Percentiles rank a stretch among this genome's conserved stretches.
Evolutionary conservation across 768 basidiomycete genomes (phyloP).

Genomic region (Leucocoprinus leucothites): DNA sequence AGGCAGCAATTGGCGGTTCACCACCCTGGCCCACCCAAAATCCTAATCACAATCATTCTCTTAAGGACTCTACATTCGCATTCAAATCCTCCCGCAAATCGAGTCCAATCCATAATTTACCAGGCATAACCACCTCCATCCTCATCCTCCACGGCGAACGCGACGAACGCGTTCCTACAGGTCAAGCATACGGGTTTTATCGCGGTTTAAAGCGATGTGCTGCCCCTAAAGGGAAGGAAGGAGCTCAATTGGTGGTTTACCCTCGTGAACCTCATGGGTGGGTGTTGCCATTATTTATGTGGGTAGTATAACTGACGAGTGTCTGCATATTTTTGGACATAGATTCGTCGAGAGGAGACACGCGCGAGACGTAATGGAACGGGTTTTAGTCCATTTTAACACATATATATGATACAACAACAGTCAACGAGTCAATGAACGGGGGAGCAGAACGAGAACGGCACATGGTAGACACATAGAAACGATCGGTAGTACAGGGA

Average conservation of each 20-base stretch:
- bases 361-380: slow-evolving; percentile 27
- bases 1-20: slow-evolving; percentile 29
- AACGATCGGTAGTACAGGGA: no score
- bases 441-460: no score
- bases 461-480: slow-evolving; percentile 9
- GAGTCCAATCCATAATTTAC: slow-evolving; percentile 32
- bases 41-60: background rate
- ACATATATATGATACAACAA: slow-evolving; percentile 20
- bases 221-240: slow-evolving; percentile 24
- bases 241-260: slow-evolving; percentile 28
- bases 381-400: slow-evolving; percentile 25
- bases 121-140: slow-evolving; percentile 41
- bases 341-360: slow-evolving; percentile 32
- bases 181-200: slow-evolving; percentile 31
- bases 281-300: slow-evolving; percentile 5
- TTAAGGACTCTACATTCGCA: background rate
- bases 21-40: slow-evolving; percentile 28
- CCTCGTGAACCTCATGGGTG: slow-evolving; percentile 34
- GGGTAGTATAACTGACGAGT: background rate
- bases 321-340: no score
- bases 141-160: slow-evolving; percentile 48
- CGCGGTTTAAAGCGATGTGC: slow-evolving; percentile 29
- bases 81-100: slow-evolving; percentile 19
- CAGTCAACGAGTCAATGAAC: no score
- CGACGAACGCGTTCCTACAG: slow-evolving; percentile 48